These are phyloP conservation scores for Nannochloropsis gaditana DNA, from an alignment of 108 stramenopile genomes.

Conservation along the genomic window DNA sequence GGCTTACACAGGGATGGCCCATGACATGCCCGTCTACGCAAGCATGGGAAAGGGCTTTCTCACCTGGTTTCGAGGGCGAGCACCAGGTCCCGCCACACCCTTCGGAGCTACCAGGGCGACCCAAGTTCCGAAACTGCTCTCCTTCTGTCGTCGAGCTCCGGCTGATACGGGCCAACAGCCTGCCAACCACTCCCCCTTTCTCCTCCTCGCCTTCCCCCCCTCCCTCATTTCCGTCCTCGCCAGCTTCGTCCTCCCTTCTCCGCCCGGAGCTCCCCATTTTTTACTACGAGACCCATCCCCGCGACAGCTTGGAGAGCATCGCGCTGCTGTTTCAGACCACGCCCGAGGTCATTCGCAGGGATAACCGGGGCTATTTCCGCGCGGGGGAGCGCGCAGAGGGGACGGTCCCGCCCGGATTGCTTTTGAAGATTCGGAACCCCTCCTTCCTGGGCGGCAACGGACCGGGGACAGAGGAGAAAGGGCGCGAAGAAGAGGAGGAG, in stretches of 20 bases:
- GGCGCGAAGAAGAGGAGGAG: background rate
- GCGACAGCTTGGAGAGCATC: background rate
- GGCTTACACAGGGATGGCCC: background rate
- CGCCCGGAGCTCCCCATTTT: background rate
- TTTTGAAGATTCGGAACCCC: background rate
- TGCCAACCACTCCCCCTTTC: background rate
- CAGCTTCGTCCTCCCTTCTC: background rate
- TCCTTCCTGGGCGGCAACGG: background rate
- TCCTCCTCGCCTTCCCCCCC: background rate
- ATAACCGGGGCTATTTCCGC: background rate
- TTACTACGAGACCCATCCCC: slow-evolving; percentile 2
- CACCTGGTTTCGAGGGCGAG: background rate
- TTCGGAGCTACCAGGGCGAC: background rate
- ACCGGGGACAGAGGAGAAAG: background rate
- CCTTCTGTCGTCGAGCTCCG: background rate
- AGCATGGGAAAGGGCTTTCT: too few relatives aligned
- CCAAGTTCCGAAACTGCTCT: background rate
- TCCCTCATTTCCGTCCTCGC: background rate
- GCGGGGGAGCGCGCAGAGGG: background rate
- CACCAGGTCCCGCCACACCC: background rate
- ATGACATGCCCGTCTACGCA: too few relatives aligned
- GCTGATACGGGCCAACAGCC: background rate
- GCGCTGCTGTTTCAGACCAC: background rate
- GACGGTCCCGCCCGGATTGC: background rate
- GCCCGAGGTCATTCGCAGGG: background rate